Conservation (phyloP, 139 green algal genomes). For the Edaphochlamys debaryana region DNA sequence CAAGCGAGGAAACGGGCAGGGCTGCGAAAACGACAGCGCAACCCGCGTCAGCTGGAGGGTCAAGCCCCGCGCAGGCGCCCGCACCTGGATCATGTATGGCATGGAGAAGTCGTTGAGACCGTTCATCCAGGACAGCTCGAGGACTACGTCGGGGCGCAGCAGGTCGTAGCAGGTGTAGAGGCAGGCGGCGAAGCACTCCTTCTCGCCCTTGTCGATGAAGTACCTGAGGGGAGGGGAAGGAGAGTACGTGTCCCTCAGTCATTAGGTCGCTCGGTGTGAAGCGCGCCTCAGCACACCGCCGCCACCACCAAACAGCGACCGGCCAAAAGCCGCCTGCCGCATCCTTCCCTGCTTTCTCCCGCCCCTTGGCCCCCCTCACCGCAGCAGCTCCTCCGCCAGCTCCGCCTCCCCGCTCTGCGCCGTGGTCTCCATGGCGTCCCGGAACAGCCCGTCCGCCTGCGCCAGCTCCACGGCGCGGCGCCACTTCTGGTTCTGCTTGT, state of each 20-base stretch:
- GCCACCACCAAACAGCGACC: too few relatives aligned
- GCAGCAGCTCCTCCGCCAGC: slow-evolving; percentile 95
- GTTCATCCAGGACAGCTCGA: slow-evolving; percentile 98
- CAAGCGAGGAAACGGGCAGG: too few relatives aligned
- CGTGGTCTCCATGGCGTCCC: slow-evolving; percentile 97
- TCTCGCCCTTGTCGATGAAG: slow-evolving; percentile 76
- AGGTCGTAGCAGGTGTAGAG: slow-evolving; percentile 99
- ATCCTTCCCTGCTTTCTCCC: too few relatives aligned
- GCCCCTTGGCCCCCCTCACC: slow-evolving; percentile 51
- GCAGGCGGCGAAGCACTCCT: slow-evolving; percentile 97
- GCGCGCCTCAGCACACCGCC: too few relatives aligned
- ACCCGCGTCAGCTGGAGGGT: too few relatives aligned
- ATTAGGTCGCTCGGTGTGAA: background rate
- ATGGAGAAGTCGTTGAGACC: slow-evolving; percentile 92
- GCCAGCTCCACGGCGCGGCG: slow-evolving; percentile 88
- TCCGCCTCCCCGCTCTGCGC: slow-evolving; percentile 75
- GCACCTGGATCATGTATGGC: slow-evolving; percentile 95
- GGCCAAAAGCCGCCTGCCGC: too few relatives aligned
- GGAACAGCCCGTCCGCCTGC: slow-evolving; percentile 82
- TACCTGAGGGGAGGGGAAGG: slow-evolving; percentile 48
- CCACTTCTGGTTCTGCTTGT: slow-evolving; percentile 93
- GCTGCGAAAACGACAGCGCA: too few relatives aligned
- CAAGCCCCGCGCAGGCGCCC: too few relatives aligned
- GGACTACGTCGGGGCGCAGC: slow-evolving; percentile 91
- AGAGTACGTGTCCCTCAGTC: background rate